Evolutionary conservation across 2,329 filamentous ascomycete genomes (phyloP), one percentile per base, ranked within the genome.

Genomic region (Neopestalotiopsis clavispora): DNA sequence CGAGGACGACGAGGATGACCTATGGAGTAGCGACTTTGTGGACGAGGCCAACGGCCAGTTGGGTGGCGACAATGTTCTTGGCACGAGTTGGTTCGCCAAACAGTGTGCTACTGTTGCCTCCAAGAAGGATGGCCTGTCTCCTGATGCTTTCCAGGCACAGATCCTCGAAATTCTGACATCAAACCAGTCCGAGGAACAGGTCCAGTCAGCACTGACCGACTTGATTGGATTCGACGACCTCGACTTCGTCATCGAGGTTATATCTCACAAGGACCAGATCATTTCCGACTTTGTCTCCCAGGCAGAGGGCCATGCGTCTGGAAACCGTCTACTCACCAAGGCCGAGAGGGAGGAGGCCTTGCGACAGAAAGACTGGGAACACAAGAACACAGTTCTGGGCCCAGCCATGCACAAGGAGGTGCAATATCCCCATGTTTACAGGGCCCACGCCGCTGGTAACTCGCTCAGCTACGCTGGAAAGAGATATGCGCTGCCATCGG

Each of bases 391-490:
- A 10, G 76, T 87, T 2, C 82, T 99, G 30, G 89, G 90, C 2
- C 87, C 93, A 0, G 90, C 89, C n/a, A 87, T 93, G 70, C 86
- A 91, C 66, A 90, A 90, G 69, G 92, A 91, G 66, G 88, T 91
- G 4, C 86, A 92, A 60, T 99, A 99, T 78, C 97, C 97, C 1
- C 96, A 99, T 78, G 94, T 99, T 0, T 99, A 98, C 82, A 94
- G 92, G 74, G 81, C 89, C 1, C 92, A 97, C 76, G 90, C 90
- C 70, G 92, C 95, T 3, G 94, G 96, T 1, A 98, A 98, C 78
- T 93, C 91, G 0, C 83, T 99, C 49, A 96, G 92, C 69, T 84
- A 90, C 28, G 87, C 91, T 64, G 96, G 96, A 1, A 91, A 90
- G 76, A 94, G 92, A 77, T 99, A 97, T 74, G 91, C 88, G 1